Evolutionary conservation across 2,329 filamentous ascomycete genomes (phyloP).

Genomic region (Pestalotiopsis sp.): DNA sequence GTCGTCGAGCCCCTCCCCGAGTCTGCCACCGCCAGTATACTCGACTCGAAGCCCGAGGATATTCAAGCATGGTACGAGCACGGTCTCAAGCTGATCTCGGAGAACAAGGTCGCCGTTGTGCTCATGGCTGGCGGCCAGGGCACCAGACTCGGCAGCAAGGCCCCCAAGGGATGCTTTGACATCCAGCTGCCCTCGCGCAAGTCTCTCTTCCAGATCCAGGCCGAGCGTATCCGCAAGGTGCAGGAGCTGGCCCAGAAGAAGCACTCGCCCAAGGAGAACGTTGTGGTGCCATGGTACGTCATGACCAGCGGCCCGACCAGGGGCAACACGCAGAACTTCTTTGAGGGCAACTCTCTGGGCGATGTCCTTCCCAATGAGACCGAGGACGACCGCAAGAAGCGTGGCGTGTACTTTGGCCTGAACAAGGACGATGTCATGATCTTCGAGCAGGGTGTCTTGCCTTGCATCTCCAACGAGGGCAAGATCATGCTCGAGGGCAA

Average conservation of each 20-base stretch:
- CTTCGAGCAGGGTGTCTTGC: constrained; percentile 95
- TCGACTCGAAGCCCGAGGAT: constrained; percentile 80
- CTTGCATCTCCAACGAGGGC: constrained; percentile 95
- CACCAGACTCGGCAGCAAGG: constrained; percentile 89
- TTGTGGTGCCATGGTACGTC: constrained; percentile 93
- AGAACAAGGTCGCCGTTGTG: constrained; percentile 80
- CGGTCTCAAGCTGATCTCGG: constrained; percentile 76
- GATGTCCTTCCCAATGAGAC: constrained; percentile 50
- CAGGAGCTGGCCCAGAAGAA: constrained; percentile 78
- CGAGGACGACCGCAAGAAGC: constrained; percentile 51
- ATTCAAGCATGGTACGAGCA: constrained; percentile 82
- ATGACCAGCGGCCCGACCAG: constrained; percentile 98
- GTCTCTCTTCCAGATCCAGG: constrained; percentile 96
- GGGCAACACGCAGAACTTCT: constrained; percentile 89
- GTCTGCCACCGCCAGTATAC: constrained; percentile 81
- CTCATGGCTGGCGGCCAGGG: constrained; percentile 98
- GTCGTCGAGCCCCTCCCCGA: constrained; percentile 80
- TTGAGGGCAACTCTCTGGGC: constrained; percentile 42
- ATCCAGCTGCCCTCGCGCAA: constrained; percentile 92
- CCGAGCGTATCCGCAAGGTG: constrained; percentile 85
- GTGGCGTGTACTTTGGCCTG: constrained; percentile 75
- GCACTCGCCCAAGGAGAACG: constrained; percentile 54
- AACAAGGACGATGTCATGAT: constrained; percentile 82
- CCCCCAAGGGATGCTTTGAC: constrained; percentile 95
- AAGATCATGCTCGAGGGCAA: constrained; percentile 95